Percentiles rank a stretch among this genome's conserved stretches.
Conservation (phyloP, 2,329 filamentous ascomycete species). For the Cladosporium sp. region DNA sequence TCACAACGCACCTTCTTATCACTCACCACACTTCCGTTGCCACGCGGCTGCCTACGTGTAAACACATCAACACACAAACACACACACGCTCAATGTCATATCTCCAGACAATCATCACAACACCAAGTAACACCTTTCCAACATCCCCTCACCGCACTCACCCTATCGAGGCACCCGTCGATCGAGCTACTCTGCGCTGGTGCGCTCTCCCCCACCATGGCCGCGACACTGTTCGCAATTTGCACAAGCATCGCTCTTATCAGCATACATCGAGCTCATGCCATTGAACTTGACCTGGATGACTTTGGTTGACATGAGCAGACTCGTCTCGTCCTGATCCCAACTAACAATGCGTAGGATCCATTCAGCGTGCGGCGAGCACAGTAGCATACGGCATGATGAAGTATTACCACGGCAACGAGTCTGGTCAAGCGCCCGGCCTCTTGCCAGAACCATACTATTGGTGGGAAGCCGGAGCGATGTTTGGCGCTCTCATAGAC, state of each 20-base stretch:
- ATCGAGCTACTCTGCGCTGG: no score
- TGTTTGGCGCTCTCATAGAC: slow-evolving; percentile 66
- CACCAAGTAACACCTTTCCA: no score
- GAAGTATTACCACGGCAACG: slow-evolving; percentile 50
- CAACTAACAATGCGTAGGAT: slow-evolving; percentile 24
- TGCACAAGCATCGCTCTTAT: background rate
- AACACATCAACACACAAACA: no score
- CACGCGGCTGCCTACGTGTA: no score
- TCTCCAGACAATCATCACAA: no score
- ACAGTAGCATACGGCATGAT: slow-evolving; percentile 47
- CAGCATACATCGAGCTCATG: background rate
- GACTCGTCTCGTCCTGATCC: background rate
- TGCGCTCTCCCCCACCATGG: background rate
- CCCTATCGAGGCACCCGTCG: no score
- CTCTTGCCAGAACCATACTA: slow-evolving; percentile 63
- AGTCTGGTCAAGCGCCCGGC: slow-evolving; percentile 48
- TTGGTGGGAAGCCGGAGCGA: slow-evolving; percentile 56
- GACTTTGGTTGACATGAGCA: background rate
- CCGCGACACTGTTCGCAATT: background rate
- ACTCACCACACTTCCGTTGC: background rate
- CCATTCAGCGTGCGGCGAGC: slow-evolving; percentile 41
- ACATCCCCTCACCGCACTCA: no score
- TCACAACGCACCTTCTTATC: background rate
- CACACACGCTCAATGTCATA: no score
- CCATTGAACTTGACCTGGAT: slow-evolving; percentile 5